Base-by-base conservation (phyloP, 495 filamentous ascomycete genomes). In the Podospora anserina region DNA sequence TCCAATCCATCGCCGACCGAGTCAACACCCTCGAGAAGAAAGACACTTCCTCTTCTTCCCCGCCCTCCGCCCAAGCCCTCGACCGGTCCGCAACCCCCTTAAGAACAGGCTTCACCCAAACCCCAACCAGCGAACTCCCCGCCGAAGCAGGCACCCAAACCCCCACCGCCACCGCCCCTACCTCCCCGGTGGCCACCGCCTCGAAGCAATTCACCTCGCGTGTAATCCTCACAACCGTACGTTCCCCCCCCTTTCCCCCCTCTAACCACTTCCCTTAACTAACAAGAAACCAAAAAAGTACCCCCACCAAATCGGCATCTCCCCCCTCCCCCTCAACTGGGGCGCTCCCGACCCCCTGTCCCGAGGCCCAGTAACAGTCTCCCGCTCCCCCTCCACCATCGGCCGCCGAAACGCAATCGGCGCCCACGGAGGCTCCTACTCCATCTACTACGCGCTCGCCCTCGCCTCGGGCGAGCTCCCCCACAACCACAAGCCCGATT, bases 401-500 rank as follows among this genome's bases (percentile, higher is more conserved):
- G 87, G 93, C 69, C 88, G 89, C 72, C 89, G 95, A 65, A 99
- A 99, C 81, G 94, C 83, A 63, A 82, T 87, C 72, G 85, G 85
- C 77, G 95, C 95, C 65, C 95, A 99, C 75, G 94, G 95, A 57
- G 95, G 95, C 56, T 97, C 93, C n/a, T 99, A 99, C 74, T 92
- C 91, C 72, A 92, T 97, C 73, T 99, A 99, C 79, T 93, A 96
- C 76, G 95, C 95, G 27, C 84, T 99, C 59, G 95, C 95, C 54
- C 86, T 99, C 69, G 95, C 95, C 26, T 92, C 91, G 71, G 94
- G 94, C 70, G 89, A 97, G 72, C 87, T 99, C 63, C 87, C 90
- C 63, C 81, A 86, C 20, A 87, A 97, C 70, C 94, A 97, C 80
- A 84, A 80, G 66, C 92, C 95, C 16, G 93, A 97, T 77, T 94